Percentiles rank a stretch among this genome's conserved stretches.
Conservation (phyloP, 2,329 filamentous ascomycete genomes). For the Phaeosphaeriaceae sp. region DNA sequence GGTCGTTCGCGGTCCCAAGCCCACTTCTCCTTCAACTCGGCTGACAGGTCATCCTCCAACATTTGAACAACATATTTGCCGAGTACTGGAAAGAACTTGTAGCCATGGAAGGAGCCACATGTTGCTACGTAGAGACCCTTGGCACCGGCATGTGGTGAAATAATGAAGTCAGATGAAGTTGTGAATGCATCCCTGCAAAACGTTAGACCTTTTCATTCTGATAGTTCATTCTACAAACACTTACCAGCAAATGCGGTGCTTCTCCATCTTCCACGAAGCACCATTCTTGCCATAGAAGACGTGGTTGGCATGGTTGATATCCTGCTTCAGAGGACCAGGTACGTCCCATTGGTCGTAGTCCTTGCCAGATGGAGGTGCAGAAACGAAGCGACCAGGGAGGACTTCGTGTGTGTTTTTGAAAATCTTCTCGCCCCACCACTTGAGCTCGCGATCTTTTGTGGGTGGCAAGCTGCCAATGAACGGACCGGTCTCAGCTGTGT, state of each 20-base stretch:
- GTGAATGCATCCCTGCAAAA: slow-evolving; percentile 69
- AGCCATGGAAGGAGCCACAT: slow-evolving; percentile 68
- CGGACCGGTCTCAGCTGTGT: slow-evolving; percentile 37
- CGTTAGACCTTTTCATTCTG: slow-evolving; percentile 32
- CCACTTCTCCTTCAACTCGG: slow-evolving; percentile 69
- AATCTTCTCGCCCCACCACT: slow-evolving; percentile 47
- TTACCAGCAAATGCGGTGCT: slow-evolving; percentile 73
- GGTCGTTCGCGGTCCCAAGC: slow-evolving; percentile 66
- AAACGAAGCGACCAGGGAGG: slow-evolving; percentile 61
- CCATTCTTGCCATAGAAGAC: slow-evolving; percentile 68
- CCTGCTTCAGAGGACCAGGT: slow-evolving; percentile 62
- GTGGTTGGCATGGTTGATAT: slow-evolving; percentile 65
- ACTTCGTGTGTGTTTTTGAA: slow-evolving; percentile 45
- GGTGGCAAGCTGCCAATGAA: slow-evolving; percentile 44
- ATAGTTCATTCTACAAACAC: slow-evolving; percentile 1
- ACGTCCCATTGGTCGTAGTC: slow-evolving; percentile 73
- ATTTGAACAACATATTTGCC: slow-evolving; percentile 63
- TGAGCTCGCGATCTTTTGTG: slow-evolving; percentile 43
- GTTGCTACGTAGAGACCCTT: slow-evolving; percentile 64
- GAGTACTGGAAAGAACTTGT: slow-evolving; percentile 67
- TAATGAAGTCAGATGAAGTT: slow-evolving; percentile 63
- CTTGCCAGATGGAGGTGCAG: slow-evolving; percentile 61
- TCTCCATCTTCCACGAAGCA: slow-evolving; percentile 65
- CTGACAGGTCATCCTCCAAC: slow-evolving; percentile 50
- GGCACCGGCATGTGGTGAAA: slow-evolving; percentile 59